Percentiles rank a stretch among this genome's conserved stretches.
These are phyloP conservation scores for Pyrenophora teres DNA, from an alignment of 2,329 filamentous ascomycete species.

Conservation along the genomic window DNA sequence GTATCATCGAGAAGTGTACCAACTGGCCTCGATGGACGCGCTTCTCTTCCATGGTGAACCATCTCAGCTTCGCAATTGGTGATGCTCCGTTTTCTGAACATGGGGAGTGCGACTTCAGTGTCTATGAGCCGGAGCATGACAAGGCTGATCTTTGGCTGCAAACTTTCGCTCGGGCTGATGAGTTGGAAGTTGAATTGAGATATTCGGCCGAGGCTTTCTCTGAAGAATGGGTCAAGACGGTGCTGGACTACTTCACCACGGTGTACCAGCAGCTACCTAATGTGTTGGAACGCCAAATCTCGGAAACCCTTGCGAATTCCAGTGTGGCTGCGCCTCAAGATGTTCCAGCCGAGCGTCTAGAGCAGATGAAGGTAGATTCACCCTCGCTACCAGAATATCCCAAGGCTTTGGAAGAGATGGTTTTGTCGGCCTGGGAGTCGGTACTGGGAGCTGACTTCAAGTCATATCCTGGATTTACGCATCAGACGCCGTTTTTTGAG, in stretches of 20 bases:
- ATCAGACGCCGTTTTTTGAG: conserved; percentile 3
- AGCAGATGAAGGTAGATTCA: neutral
- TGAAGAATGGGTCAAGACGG: neutral
- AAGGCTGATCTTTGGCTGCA: conserved; percentile 9
- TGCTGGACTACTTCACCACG: neutral
- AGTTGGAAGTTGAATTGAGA: conserved; percentile 4
- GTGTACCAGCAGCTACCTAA: conserved; percentile 1
- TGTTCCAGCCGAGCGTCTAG: neutral
- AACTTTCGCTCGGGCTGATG: neutral
- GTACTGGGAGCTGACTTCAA: conserved; percentile 6
- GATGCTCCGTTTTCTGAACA: neutral
- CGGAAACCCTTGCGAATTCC: neutral
- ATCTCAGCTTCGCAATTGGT: conserved; percentile 4
- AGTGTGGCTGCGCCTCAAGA: neutral
- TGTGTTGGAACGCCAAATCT: neutral
- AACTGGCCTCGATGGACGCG: conserved; percentile 8
- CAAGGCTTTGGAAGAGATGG: neutral
- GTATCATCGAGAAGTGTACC: conserved; percentile 9
- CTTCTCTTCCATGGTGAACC: conserved; percentile 5
- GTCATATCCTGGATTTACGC: conserved; percentile 2
- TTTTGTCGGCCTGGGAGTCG: conserved; percentile 4
- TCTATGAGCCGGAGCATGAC: conserved; percentile 7
- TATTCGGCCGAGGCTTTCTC: conserved; percentile 1
- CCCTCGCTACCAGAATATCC: neutral
- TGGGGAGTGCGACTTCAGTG: conserved; percentile 1